A percentile compares a stretch with the other conserved stretches of the same genome.
phyloP scores from a whole-genome alignment of 805 yeast genomes.

The Clavispora santaluciae region DNA sequence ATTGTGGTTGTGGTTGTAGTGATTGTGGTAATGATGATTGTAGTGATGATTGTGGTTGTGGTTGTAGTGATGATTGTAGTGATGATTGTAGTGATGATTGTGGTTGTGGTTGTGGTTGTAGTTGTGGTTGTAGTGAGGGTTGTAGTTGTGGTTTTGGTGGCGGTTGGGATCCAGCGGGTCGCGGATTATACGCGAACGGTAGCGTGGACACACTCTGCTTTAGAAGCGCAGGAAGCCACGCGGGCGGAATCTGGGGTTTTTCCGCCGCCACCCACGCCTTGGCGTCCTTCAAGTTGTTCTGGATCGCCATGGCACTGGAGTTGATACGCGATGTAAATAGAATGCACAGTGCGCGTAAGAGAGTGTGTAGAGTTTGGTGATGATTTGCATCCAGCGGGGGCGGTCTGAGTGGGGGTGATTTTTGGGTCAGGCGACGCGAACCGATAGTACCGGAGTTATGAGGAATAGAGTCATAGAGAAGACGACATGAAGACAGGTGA shows the following conservation, averaged over 20 bases:
- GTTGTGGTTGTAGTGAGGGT: neutral
- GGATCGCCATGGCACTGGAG: constrained; percentile 13
- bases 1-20: no score
- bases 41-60: no score
- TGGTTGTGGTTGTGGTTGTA: neutral
- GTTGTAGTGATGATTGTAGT: no score
- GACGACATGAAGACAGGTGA: no score
- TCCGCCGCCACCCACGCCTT: constrained; percentile 13
- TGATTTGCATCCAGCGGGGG: no score
- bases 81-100: neutral
- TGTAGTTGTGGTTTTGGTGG: neutral
- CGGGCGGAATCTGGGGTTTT: constrained; percentile 9
- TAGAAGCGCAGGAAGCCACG: constrained; percentile 8
- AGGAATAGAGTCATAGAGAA: no score
- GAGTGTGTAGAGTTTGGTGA: neutral
- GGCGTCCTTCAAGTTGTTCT: constrained; percentile 15
- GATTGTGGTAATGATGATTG: no score
- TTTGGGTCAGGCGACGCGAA: no score
- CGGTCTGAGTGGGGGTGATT: no score
- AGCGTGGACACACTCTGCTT: neutral
- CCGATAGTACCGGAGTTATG: no score
- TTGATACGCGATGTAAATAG: neutral
- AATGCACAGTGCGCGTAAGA: neutral
- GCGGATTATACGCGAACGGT: no score
- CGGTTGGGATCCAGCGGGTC: neutral